Base-by-base conservation (phyloP, 2,329 filamentous ascomycete genomes). In the Fusarium siculi region DNA sequence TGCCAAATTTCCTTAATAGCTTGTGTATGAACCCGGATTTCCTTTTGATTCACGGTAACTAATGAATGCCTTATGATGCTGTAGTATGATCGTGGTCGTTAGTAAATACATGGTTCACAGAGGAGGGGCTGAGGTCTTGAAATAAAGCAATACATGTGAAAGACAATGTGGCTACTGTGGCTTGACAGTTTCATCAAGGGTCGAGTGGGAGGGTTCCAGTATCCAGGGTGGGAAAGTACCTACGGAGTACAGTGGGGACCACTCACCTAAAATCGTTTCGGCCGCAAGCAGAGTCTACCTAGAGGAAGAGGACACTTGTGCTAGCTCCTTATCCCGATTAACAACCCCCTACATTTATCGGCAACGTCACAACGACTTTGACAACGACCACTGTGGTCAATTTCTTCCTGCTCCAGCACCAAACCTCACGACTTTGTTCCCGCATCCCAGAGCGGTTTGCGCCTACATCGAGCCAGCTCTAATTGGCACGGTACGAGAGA, bases 301-400 rank as follows among this genome's bases (percentile, higher is more conserved):
- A 58, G 36, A 55, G 69, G 67, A 78, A 78, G 76, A 78, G 76
- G 76, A 78, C 76, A 78, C 76, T 78, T 78, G 74, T 78, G 76
- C 76, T 77, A 78, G 74, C 76, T 67, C 70, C 70, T 73, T 73
- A 37, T 59, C 58, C 34, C 54, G 57, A 76, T 63, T 76, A 55
- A 62, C 58, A 65, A 63, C 64, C 66, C 68, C 72, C 72, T 74
- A 74, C 74, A 73, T 71, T 67, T 72, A 72, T 74, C 75, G 60
- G 72, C 73, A 78, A 70, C 72, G 73, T 75, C 70, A 69, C 68
- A 57, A 72, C 68, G 53, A 74, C 66, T 72, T 73, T 58, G 40
- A 63, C 62, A 63, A 62, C 67, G 71, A 74, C 70, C 74, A 69
- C 68, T 63, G 50, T 63, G 61, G 72, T 69, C 70, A 76, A 66